Evolutionary conservation across 306 rosid genomes (phyloP), one percentile per base, ranked within the genome.

Genomic region (Abrus precatorius): DNA sequence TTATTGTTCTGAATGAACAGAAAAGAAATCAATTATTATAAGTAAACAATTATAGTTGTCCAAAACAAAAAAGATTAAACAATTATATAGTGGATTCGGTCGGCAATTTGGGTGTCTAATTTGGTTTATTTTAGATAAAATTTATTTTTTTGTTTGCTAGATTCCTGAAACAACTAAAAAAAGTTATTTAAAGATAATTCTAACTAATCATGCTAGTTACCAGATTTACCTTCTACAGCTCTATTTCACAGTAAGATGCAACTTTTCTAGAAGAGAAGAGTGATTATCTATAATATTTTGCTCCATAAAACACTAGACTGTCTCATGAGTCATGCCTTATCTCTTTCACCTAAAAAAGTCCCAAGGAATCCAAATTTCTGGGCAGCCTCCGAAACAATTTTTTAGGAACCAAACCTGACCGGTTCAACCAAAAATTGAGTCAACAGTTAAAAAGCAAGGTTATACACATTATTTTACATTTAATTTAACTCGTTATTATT

Each of bases 171-270:
- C n/a, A 41, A 41, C 71, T 65, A 40, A 63, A 20, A 5, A 65
- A 40, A 2, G 5, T 28, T 28, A 9, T 36, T 41, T 41, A 65
- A 65, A 44, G 43, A 43, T 67, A 44, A 65, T 43, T 50, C 54
- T 43, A 44, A 67, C 72, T 38, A 43, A 67, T 9, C 54, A 41
- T 20, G 71, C 52, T 32, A 14, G 50, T 54, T 74, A 44, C 80
- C 69, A 33, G 27, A 56, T 79, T 79, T 47, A 54, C 70, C 69
- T 55, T 53, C 5, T 7, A 62, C 2, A n/a, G 55, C 40, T 72
- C 30, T 30, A 53, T 80, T 72, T 43, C 56, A 9, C 64, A 13
- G 52, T 49, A 73, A 72, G 79, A 80, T 50, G 40, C 79, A 81
- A 65, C 69, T 65, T 54, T 81, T 74, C 50, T 12, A 32, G 36